Conservation (phyloP, 768 basidiomycete genomes). For the Chalciporus piperatus region DNA sequence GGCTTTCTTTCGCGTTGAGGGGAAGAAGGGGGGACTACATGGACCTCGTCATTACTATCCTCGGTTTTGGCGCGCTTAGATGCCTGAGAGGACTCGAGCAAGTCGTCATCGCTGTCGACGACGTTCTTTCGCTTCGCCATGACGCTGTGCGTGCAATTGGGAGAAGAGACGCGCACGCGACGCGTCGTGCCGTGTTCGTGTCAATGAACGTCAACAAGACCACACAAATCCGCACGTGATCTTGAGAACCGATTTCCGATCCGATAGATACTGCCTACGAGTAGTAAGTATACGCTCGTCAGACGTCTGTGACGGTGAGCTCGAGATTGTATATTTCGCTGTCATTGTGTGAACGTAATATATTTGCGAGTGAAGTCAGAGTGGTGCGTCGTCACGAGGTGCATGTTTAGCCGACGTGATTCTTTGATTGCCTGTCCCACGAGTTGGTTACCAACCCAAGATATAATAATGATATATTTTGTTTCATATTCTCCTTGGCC, state of each 20-base stretch:
- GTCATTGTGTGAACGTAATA: neutral
- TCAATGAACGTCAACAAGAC: slow-evolving; percentile 12
- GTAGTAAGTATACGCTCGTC: neutral
- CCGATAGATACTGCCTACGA: neutral
- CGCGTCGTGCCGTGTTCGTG: too few species aligned
- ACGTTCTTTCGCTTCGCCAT: slow-evolving; percentile 58
- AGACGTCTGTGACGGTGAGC: neutral
- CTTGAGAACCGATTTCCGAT: neutral
- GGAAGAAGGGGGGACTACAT: slow-evolving; percentile 15
- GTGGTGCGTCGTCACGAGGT: neutral
- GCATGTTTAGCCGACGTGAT: slow-evolving; percentile 17
- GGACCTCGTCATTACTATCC: slow-evolving; percentile 35
- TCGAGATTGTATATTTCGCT: neutral
- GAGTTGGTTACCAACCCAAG: slow-evolving; percentile 18
- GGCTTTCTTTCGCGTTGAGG: slow-evolving; percentile 27
- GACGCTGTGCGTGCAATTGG: slow-evolving; percentile 1
- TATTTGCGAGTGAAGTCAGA: neutral
- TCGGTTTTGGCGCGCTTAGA: slow-evolving; percentile 46
- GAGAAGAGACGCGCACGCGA: slow-evolving; percentile 19
- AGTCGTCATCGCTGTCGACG: slow-evolving; percentile 43
- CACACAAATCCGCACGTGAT: slow-evolving; percentile 23
- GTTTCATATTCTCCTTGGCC: neutral
- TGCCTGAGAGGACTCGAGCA: slow-evolving; percentile 28
- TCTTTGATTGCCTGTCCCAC: slow-evolving; percentile 13
- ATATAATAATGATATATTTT: neutral